Conservation (phyloP, 768 basidiomycete species). For the Fistulinella prunicolor region DNA sequence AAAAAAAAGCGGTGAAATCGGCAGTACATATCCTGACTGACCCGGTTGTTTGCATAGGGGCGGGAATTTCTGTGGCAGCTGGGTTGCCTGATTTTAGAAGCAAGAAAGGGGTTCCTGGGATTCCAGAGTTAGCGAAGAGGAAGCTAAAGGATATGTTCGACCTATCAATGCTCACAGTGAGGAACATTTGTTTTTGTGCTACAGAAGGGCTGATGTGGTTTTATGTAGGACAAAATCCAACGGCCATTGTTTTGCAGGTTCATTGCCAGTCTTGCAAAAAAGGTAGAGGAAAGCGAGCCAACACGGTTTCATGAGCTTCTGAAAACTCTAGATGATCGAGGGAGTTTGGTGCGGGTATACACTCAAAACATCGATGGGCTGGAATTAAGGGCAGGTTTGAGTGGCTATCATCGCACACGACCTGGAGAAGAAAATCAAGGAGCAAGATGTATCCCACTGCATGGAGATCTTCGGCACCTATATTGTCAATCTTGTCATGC, state of each 20-base stretch:
- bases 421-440: accelerated
- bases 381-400: slow-evolving; percentile 6
- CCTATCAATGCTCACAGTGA: slow-evolving; percentile 4
- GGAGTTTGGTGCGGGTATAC: slow-evolving; percentile 5
- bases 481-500: slow-evolving; percentile 9
- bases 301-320: slow-evolving; percentile 12
- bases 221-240: neutral
- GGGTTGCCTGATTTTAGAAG: slow-evolving; percentile 14
- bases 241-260: neutral
- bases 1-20: neutral
- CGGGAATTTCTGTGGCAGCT: slow-evolving; percentile 10
- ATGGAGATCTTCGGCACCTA: slow-evolving; percentile 5
- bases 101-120: neutral
- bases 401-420: slow-evolving; percentile 5
- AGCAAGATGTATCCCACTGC: slow-evolving; percentile 4
- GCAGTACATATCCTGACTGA: neutral
- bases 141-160: slow-evolving; percentile 14
- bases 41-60: neutral
- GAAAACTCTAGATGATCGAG: slow-evolving; percentile 4
- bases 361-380: slow-evolving; percentile 15
- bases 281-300: neutral
- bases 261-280: neutral
- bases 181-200: neutral
- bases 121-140: neutral
- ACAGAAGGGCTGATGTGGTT: too few relatives aligned